A percentile compares a stretch with the other conserved stretches of the same genome.
Evolutionary conservation across 108 stramenopile species (phyloP).

Genomic region (Cyclotella cryptica): DNA sequence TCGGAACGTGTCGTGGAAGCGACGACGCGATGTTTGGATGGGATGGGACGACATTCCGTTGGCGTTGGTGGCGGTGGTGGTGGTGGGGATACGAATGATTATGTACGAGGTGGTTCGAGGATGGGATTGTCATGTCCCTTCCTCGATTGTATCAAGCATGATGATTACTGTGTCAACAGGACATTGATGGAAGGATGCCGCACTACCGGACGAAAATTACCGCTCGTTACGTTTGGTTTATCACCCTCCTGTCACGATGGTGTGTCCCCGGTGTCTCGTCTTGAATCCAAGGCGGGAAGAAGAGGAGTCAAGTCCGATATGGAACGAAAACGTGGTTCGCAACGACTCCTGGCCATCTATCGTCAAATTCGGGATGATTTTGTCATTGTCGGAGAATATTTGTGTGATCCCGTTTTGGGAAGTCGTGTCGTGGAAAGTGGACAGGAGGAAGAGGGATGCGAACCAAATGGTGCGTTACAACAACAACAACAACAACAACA

Average conservation of each 20-base stretch:
- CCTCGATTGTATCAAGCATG: neutral
- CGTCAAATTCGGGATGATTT: slow-evolving; percentile 40
- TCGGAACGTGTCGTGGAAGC: slow-evolving; percentile 9
- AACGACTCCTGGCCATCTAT: slow-evolving; percentile 43
- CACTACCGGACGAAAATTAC: neutral
- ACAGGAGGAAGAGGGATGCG: neutral
- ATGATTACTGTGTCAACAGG: no score
- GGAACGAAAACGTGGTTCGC: slow-evolving; percentile 28
- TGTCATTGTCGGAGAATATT: slow-evolving; percentile 48
- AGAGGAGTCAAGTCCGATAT: neutral
- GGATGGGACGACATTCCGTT: neutral
- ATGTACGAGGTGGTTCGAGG: no score
- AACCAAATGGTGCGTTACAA: no score
- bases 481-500: no score
- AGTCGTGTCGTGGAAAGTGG: slow-evolving; percentile 9
- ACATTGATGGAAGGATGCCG: no score
- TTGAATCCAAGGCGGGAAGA: neutral
- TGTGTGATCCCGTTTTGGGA: slow-evolving; percentile 47
- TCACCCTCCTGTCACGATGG: no score
- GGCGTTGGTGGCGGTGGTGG: no score
- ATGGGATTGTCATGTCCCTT: neutral
- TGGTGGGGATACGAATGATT: no score
- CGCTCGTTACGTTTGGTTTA: neutral
- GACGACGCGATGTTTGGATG: neutral
- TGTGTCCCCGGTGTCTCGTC: no score